Percentiles rank a stretch among this genome's conserved stretches.
These are phyloP conservation scores for Colletotrichum simmondsii DNA, from an alignment of 2,329 filamentous ascomycete genomes.

Conservation along the genomic window DNA sequence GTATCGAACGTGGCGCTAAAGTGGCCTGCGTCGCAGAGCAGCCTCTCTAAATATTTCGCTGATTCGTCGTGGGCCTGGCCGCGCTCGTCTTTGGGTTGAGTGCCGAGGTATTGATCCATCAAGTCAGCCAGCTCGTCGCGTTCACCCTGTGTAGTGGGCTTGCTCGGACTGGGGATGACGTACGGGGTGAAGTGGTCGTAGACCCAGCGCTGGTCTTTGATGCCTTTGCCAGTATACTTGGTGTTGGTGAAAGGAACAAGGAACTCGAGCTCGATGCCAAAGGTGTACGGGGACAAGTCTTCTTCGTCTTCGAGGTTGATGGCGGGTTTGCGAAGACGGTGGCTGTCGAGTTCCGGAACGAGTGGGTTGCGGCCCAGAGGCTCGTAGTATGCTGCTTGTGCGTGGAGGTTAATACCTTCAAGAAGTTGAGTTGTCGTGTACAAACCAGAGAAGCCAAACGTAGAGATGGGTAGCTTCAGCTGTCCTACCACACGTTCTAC, in stretches of 20 bases:
- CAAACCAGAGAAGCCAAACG: background rate
- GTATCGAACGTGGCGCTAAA: background rate
- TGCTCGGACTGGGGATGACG: background rate
- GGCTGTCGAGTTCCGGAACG: constrained; percentile 1
- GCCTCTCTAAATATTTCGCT: background rate
- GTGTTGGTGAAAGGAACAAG: constrained; percentile 4
- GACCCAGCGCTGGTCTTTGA: constrained; percentile 13
- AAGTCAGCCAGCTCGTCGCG: background rate
- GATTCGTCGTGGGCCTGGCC: background rate
- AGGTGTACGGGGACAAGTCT: constrained; percentile 12
- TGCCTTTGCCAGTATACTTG: background rate
- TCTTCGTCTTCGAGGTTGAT: constrained; percentile 6
- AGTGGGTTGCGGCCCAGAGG: background rate
- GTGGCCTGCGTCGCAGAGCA: background rate
- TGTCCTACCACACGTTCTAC: background rate
- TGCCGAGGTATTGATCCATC: background rate
- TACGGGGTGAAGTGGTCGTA: background rate
- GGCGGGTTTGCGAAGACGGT: background rate
- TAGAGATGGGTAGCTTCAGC: background rate
- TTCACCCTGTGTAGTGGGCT: background rate
- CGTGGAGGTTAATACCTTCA: background rate
- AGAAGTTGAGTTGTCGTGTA: constrained; percentile 1
- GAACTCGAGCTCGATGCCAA: constrained; percentile 31
- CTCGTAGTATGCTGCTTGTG: constrained; percentile 7
- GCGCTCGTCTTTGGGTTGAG: background rate